Conservation (phyloP, 768 basidiomycete species). For the Xerocomus brunneocitrinus region DNA sequence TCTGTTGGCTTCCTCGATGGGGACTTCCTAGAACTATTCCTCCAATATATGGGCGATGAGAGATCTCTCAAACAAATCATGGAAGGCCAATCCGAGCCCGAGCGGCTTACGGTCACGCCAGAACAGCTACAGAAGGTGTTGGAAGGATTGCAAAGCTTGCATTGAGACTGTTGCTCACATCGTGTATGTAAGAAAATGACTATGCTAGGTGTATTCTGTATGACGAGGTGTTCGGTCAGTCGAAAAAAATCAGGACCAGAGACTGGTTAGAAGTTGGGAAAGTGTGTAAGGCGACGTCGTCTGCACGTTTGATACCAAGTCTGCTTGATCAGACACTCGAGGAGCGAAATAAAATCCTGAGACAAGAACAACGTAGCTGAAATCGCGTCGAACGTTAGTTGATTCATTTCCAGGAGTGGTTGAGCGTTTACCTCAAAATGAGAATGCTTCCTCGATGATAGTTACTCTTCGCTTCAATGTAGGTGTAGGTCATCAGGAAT, state of each 20-base stretch:
- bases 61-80: conserved; percentile 48
- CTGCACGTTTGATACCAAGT: conserved; percentile 2
- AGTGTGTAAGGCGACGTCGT: conserved; percentile 2
- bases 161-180: conserved; percentile 33
- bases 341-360: conserved; percentile 94
- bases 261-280: conserved; percentile 8
- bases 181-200: conserved; percentile 13
- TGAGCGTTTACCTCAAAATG: conserved; percentile 65
- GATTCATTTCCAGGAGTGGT: background rate
- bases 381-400: background rate
- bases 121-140: conserved; percentile 36
- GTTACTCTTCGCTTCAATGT: conserved; percentile 98
- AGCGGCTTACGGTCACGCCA: conserved; percentile 46
- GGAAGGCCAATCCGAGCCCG: conserved; percentile 53
- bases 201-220: conserved; percentile 16
- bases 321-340: conserved; percentile 22
- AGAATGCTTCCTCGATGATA: conserved; percentile 97
- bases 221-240: conserved; percentile 2
- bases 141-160: conserved; percentile 52
- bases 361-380: conserved; percentile 84
- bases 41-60: conserved; percentile 38
- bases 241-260: conserved; percentile 7
- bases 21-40: conserved; percentile 72
- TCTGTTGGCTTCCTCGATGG: conserved; percentile 85
- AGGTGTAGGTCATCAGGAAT: conserved; percentile 97